These are phyloP conservation scores for Jasminum sambac DNA, from an alignment of 257 asterid genomes.

Conservation along the genomic window DNA sequence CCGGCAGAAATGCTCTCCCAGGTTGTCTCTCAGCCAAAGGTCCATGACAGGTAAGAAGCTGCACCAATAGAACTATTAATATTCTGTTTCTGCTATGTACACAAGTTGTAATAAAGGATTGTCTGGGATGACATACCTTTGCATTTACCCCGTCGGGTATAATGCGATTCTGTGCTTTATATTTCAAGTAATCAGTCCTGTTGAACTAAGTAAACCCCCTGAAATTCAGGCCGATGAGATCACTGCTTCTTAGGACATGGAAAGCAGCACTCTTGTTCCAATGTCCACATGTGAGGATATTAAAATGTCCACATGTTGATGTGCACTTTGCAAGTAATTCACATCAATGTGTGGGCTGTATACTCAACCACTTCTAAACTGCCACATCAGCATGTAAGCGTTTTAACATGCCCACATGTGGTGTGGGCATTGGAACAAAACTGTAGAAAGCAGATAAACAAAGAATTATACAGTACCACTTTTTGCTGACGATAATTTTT, in stretches of 20 bases:
- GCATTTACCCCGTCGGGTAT: slow-evolving; percentile 22
- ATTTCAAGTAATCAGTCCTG: slow-evolving; percentile 12
- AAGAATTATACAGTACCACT: background rate
- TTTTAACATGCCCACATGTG: too few species aligned
- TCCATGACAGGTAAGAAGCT: slow-evolving; percentile 16
- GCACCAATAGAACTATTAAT: background rate
- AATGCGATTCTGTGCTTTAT: slow-evolving; percentile 18
- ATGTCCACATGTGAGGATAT: too few species aligned
- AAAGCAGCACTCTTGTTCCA: too few species aligned
- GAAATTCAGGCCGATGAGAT: background rate
- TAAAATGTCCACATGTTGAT: too few species aligned
- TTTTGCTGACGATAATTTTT: slow-evolving; percentile 25
- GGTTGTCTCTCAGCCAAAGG: slow-evolving; percentile 19
- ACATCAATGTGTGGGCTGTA: too few species aligned
- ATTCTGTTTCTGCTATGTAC: background rate
- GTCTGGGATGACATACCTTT: background rate
- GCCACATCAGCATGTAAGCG: too few species aligned
- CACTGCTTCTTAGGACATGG: too few species aligned
- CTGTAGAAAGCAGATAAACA: background rate
- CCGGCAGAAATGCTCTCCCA: slow-evolving; percentile 15
- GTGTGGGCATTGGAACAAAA: too few species aligned
- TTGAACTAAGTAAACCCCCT: slow-evolving; percentile 22
- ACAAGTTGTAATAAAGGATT: background rate
- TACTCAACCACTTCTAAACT: too few species aligned
- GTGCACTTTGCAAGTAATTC: too few species aligned